A percentile compares a stretch with the other conserved stretches of the same genome.
Evolutionary conservation across 257 asterid genomes (phyloP).

Genomic region (Parsonsia alboflavescens): DNA sequence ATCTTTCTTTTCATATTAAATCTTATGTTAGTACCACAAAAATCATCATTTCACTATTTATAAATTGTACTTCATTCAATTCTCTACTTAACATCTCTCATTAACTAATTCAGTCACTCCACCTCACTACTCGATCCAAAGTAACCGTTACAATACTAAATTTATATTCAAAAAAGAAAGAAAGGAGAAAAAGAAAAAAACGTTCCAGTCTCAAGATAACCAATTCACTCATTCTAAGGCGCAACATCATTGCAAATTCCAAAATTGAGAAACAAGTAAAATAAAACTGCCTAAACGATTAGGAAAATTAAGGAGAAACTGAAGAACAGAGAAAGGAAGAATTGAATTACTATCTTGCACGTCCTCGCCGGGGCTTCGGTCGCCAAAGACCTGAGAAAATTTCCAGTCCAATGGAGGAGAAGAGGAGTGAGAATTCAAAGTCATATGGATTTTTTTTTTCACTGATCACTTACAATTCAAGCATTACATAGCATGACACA

Average conservation of each 20-base stretch:
- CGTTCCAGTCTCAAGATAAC: neutral
- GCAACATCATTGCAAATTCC: neutral
- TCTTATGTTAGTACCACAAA: neutral
- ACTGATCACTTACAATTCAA: neutral
- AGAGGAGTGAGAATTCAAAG: conserved; percentile 31
- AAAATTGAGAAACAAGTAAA: neutral
- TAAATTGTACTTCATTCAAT: neutral
- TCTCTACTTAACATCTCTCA: neutral
- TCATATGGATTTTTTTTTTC: conserved; percentile 15
- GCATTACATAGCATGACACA: neutral
- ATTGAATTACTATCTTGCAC: conserved; percentile 47
- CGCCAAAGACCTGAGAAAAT: conserved; percentile 76
- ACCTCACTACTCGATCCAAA: too few species aligned
- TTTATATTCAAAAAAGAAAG: neutral
- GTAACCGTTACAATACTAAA: neutral
- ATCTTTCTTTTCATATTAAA: neutral
- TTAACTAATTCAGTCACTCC: neutral
- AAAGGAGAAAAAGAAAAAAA: neutral
- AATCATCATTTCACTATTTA: neutral
- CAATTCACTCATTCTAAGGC: neutral
- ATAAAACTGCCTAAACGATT: neutral
- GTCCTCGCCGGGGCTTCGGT: conserved; percentile 52
- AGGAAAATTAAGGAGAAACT: neutral
- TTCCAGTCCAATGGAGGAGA: conserved; percentile 52
- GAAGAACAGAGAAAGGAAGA: neutral